Conservation (phyloP, 2,329 filamentous ascomycete genomes). For the Aspergillus sp. region DNA sequence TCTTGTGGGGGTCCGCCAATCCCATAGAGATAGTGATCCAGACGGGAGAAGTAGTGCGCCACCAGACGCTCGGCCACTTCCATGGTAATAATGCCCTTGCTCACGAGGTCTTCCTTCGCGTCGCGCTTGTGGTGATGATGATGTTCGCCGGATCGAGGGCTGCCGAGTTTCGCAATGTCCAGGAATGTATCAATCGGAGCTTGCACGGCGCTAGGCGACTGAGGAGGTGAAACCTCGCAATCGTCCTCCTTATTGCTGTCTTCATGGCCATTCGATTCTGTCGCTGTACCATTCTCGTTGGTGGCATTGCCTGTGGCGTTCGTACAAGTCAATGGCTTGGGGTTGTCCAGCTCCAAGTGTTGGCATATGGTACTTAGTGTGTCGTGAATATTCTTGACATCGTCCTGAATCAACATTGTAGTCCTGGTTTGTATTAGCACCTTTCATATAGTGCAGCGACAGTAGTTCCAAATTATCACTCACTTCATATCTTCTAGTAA, state of each 20-base stretch:
- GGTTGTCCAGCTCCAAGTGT: conserved; percentile 29
- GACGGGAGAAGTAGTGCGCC: conserved; percentile 41
- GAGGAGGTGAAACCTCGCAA: conserved; percentile 32
- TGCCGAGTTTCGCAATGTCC: conserved; percentile 33
- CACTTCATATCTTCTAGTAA: conserved; percentile 45
- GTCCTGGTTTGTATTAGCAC: conserved; percentile 19
- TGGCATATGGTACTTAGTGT: conserved; percentile 32
- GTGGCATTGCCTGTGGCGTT: too few relatives aligned
- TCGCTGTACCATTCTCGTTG: too few relatives aligned
- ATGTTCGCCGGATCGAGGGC: conserved; percentile 25
- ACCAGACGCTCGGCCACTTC: conserved; percentile 45
- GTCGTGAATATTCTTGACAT: conserved; percentile 27
- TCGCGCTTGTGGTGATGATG: conserved; percentile 17
- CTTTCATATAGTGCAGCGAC: too few relatives aligned
- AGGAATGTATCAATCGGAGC: conserved; percentile 37
- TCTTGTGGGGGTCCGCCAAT: conserved; percentile 42
- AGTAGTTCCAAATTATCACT: neutral
- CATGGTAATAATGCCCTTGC: conserved; percentile 40
- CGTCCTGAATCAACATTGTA: conserved; percentile 29
- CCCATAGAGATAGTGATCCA: conserved; percentile 49
- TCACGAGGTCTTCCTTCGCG: conserved; percentile 41
- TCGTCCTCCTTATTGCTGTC: conserved; percentile 31
- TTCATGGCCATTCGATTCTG: neutral
- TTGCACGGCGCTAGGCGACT: conserved; percentile 33
- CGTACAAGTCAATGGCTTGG: conserved; percentile 12